Evolutionary conservation across 1,284 basidiomycete genomes (phyloP).

Genomic region (Pterulicium gracile): DNA sequence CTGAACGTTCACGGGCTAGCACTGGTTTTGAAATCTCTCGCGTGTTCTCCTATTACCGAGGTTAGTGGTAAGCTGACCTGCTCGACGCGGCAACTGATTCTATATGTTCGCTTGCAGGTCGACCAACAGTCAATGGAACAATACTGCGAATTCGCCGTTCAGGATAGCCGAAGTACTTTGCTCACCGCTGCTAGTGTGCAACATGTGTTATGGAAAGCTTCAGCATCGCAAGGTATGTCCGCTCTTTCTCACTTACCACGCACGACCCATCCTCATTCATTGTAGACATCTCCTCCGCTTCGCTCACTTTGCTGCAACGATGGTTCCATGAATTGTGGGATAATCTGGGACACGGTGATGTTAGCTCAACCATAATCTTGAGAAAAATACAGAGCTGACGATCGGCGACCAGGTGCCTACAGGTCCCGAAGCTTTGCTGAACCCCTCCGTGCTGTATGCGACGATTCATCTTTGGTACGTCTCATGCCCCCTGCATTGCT

Average conservation of each 20-base stretch:
- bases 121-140: slow-evolving; percentile 10
- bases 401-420: too few species aligned
- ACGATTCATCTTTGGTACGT: background rate
- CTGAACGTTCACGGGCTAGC: too few species aligned
- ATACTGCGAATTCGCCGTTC: slow-evolving; percentile 26
- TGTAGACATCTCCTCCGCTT: background rate
- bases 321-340: background rate
- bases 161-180: slow-evolving; percentile 23
- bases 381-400: background rate
- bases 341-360: background rate
- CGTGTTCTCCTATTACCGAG: too few species aligned
- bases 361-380: background rate
- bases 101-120: too few species aligned
- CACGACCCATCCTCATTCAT: background rate
- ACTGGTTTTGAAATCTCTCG: too few species aligned
- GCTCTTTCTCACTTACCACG: slow-evolving; percentile 2
- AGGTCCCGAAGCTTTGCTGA: background rate
- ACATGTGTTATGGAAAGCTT: slow-evolving; percentile 40
- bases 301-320: background rate
- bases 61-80: too few species aligned
- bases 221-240: slow-evolving; percentile 26
- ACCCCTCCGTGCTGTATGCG: background rate
- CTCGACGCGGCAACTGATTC: too few species aligned
- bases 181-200: slow-evolving; percentile 38
- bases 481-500: background rate